phyloP scores from a whole-genome alignment of 176 grass and related monocot genomes.

The Elaeis guineensis region DNA sequence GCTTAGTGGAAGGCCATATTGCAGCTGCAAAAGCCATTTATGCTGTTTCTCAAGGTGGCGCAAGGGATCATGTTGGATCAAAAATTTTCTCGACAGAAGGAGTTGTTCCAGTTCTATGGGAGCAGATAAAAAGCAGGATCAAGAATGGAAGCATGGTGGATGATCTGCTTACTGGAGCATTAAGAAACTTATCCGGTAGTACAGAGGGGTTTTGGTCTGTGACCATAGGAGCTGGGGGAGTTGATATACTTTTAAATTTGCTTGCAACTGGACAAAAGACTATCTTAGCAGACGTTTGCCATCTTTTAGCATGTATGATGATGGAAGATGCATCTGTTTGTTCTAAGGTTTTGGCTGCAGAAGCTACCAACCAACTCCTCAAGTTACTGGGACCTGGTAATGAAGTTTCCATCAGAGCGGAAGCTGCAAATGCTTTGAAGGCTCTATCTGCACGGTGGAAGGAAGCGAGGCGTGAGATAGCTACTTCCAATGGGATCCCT shows the following conservation, averaged over 20 bases:
- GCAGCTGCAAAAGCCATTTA: conserved; percentile 85
- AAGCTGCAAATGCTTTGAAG: conserved; percentile 89
- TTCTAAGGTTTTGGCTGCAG: conserved; percentile 71
- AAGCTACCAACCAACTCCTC: conserved; percentile 81
- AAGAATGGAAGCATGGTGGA: conserved; percentile 79
- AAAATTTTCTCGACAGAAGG: conserved; percentile 92
- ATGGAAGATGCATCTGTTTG: conserved; percentile 89
- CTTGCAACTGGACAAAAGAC: conserved; percentile 58
- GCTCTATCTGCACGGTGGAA: conserved; percentile 89
- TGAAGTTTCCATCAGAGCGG: conserved; percentile 83
- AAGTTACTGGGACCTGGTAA: conserved; percentile 95
- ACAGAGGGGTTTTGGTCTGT: conserved; percentile 80
- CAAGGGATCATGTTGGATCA: conserved; percentile 92
- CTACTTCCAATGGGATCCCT: conserved; percentile 95
- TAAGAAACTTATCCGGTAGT: conserved; percentile 85
- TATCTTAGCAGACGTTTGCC: conserved; percentile 66
- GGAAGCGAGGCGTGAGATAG: conserved; percentile 89
- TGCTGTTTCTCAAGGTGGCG: conserved; percentile 85
- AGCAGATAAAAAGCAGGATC: conserved; percentile 65
- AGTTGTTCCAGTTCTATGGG: conserved; percentile 83
- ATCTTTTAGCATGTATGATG: conserved; percentile 86
- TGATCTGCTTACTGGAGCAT: conserved; percentile 72
- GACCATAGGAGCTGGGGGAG: conserved; percentile 70
- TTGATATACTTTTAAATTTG: conserved; percentile 90
- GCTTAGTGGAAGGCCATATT: conserved; percentile 65